phyloP scores from a whole-genome alignment of 2,329 filamentous ascomycete species.

The Corynespora cassiicola region DNA sequence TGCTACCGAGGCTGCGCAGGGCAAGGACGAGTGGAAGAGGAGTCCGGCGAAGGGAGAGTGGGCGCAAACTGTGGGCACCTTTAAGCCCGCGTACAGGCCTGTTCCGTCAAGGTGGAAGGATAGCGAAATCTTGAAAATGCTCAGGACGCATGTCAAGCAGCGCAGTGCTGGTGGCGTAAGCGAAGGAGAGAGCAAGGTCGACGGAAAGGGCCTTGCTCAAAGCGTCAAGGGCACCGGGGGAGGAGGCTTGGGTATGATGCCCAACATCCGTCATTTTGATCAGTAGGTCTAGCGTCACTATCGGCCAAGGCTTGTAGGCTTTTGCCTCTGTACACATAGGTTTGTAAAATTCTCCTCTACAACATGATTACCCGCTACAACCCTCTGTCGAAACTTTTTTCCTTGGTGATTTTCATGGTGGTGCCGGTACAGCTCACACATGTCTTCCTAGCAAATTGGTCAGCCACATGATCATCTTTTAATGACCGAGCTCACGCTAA shows the following conservation, averaged over 20 bases:
- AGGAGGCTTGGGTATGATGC: constrained; percentile 58
- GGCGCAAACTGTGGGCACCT: constrained; percentile 94
- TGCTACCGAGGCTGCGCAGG: constrained; percentile 53
- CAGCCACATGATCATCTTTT: no score
- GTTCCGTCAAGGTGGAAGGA: constrained; percentile 86
- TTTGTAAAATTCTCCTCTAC: no score
- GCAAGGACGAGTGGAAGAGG: constrained; percentile 58
- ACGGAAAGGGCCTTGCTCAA: constrained; percentile 38
- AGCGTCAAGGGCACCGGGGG: constrained; percentile 41
- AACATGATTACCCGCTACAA: no score
- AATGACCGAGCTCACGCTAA: no score
- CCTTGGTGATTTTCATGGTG: no score
- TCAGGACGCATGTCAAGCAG: constrained; percentile 81
- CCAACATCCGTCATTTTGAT: constrained; percentile 57
- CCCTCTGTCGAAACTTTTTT: no score
- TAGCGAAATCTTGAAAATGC: constrained; percentile 76
- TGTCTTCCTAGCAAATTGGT: no score
- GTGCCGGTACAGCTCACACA: no score
- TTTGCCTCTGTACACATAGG: no score
- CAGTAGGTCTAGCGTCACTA: no score
- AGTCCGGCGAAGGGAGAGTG: constrained; percentile 76
- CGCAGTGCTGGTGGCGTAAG: constrained; percentile 67
- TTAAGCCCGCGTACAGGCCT: constrained; percentile 90
- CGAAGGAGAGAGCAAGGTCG: constrained; percentile 43
- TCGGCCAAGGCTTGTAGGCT: not conserved